Evolutionary conservation across 345 rosid genomes (phyloP), one percentile per base, ranked within the genome.

Genomic region (Aurinia saxatilis): DNA sequence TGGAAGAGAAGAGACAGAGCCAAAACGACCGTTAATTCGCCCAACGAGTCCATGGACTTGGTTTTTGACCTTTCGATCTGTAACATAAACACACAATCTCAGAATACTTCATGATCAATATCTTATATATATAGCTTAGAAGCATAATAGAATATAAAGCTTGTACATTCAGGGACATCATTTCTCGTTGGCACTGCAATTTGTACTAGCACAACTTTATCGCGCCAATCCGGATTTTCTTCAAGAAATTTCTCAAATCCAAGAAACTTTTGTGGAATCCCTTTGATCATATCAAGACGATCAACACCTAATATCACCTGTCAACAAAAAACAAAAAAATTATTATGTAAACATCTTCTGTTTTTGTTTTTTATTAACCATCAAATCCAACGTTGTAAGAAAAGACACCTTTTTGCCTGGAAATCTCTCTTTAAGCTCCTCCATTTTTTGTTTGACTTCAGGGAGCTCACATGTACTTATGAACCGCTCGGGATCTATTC

Each of bases 171-270:
- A 44, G 96, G 95, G 72, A 91, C 96, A 80, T 75, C 92, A 50
- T 91, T 86, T 77, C 98, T 85, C 68, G 98, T 91, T 49, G 98
- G 98, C 66, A 91, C 98, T 2, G 96, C 98, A 78, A 88, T 91
- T 78, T 91, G 98, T 53, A 91, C 83, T 68, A 91, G 63, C 59
- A 88, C 96, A 79, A 91, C 96, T 78, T 88, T 81, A 27, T 88
- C 86, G 30, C 80, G 95, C 96, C 96, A 91, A 11, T 25, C 5
- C 46, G 78, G 58, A 60, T 91, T 86, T 74, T 91, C 95, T 83
- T 91, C 95, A 0, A 91, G 85, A 76, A 91, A 91, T 54, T 91
- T 91, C 72, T 91, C 98, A 70, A 91, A 91, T 59, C 90, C 98
- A 37, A 88, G 81, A 77, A 83, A 80, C 84, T 91, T 91, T 53